These are phyloP conservation scores for Colletotrichum tamarilloi DNA, from an alignment of 2,329 filamentous ascomycete species.

Conservation along the genomic window DNA sequence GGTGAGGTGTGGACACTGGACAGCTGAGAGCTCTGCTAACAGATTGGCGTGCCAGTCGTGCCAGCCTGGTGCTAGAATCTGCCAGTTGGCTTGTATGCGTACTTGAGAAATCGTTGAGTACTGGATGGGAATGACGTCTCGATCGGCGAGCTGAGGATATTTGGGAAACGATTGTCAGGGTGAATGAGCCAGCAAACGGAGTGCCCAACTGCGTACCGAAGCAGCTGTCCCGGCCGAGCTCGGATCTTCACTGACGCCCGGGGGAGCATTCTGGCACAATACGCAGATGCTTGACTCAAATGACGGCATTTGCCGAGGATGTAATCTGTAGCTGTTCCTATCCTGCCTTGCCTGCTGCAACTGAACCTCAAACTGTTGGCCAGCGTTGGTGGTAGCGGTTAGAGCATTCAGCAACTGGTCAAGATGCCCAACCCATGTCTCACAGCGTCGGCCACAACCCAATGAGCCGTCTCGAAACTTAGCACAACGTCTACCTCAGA, in stretches of 20 bases:
- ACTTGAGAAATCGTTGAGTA: background rate
- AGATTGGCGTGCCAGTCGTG: too few relatives aligned
- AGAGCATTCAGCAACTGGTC: background rate
- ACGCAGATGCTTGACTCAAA: background rate
- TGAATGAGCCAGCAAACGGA: background rate
- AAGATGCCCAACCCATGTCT: background rate
- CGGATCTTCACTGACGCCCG: background rate
- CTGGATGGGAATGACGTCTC: background rate
- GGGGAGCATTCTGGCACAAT: background rate
- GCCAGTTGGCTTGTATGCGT: too few relatives aligned
- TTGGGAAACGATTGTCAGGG: constrained; percentile 5
- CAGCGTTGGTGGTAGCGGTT: too few relatives aligned
- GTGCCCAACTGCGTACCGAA: background rate
- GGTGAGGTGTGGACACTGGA: too few relatives aligned
- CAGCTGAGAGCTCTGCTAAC: too few relatives aligned
- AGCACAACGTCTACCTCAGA: background rate
- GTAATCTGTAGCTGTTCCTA: background rate
- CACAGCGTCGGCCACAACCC: background rate
- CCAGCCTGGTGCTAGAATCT: too few relatives aligned
- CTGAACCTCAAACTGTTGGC: background rate
- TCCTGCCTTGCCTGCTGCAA: too few relatives aligned
- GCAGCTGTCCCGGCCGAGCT: background rate
- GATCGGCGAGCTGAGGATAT: background rate
- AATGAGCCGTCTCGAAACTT: background rate
- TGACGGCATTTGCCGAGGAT: background rate